Base-by-base conservation (phyloP, 371 early-diverging fungal genomes). In the Mortierella polycephala region DNA sequence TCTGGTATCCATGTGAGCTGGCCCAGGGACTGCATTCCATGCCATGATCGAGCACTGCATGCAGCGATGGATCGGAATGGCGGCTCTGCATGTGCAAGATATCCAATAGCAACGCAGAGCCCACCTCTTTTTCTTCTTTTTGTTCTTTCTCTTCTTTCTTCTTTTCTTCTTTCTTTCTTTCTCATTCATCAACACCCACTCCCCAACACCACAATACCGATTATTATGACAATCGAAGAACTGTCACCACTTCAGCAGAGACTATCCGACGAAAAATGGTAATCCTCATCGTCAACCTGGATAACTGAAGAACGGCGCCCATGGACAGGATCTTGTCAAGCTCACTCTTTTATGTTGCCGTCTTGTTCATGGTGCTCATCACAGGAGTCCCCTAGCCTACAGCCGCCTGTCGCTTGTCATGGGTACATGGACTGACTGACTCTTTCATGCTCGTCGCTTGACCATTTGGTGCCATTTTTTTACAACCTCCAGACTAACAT, bases 321-420 rank as follows among this genome's bases (percentile, higher is more conserved):
- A 30, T 30, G 1, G 30, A 30, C 30, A 30, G 30, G 30, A 30
- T 1, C 30, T 30, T 30, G 30, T 30, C 30, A 30, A 4, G 30
- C 46, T 46, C 46, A 12, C 12, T n/a, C n/a, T n/a, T 47, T 47
- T 11, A n/a, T 47, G 11, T 41, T 14, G 5, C 47, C 5, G 13
- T 21, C 21, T 20, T 13, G 11, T 37, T 16, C 20, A 44, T 57
- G 0, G 1, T 21, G n/a, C n/a, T 30, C 14, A 5, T 50, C 14
- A 5, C 42, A 71, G 71, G 64, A 30, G 39, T 21, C 64, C 60
- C 1, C 23, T 64, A 30, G 71, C 71, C 3, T 71, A 60, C 21
- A 44, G 60, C 47, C 18, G 54, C 50, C 42, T 71, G 8, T 20
- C 47, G 1, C 60, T 63, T 44, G 37, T 40, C 6, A 63, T 63